These are phyloP conservation scores for Excoecaria cochinchinensis DNA, from an alignment of 345 rosid genomes.

Conservation along the genomic window DNA sequence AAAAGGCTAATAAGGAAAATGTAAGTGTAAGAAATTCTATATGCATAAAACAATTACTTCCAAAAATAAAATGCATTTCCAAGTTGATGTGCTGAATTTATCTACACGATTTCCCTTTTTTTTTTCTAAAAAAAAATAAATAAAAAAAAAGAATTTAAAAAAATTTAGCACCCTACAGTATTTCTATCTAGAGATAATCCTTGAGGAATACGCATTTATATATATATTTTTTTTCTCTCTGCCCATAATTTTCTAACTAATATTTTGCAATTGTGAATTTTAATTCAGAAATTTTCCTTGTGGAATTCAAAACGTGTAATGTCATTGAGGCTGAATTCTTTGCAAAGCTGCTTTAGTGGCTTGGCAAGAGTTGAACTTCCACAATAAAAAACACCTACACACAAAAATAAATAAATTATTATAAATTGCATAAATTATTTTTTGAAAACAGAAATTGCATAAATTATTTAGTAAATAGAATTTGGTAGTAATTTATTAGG, in stretches of 20 bases:
- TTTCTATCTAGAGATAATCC: too few relatives aligned
- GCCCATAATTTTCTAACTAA: neutral
- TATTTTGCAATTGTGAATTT: neutral
- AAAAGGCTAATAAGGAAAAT: too few relatives aligned
- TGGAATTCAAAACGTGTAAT: conserved; percentile 84
- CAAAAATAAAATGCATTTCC: too few relatives aligned
- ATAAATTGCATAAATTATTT: neutral
- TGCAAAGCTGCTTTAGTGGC: conserved; percentile 60
- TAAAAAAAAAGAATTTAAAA: too few relatives aligned
- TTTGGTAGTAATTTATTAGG: neutral
- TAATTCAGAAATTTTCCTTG: conserved; percentile 72
- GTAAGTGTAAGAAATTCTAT: too few relatives aligned
- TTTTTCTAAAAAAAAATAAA: too few relatives aligned
- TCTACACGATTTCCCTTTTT: too few relatives aligned
- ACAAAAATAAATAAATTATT: neutral
- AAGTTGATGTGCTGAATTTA: too few relatives aligned
- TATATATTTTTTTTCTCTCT: too few relatives aligned
- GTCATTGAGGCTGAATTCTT: conserved; percentile 72
- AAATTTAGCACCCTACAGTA: too few relatives aligned
- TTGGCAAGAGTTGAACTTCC: conserved; percentile 84
- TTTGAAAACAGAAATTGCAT: neutral
- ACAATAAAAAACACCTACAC: conserved; percentile 89
- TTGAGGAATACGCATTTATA: too few relatives aligned
- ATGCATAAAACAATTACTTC: too few relatives aligned
- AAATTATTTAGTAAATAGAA: neutral